Conservation (phyloP, 192 early-diverging fungal species). For the Gamsiella multidivaricata region DNA sequence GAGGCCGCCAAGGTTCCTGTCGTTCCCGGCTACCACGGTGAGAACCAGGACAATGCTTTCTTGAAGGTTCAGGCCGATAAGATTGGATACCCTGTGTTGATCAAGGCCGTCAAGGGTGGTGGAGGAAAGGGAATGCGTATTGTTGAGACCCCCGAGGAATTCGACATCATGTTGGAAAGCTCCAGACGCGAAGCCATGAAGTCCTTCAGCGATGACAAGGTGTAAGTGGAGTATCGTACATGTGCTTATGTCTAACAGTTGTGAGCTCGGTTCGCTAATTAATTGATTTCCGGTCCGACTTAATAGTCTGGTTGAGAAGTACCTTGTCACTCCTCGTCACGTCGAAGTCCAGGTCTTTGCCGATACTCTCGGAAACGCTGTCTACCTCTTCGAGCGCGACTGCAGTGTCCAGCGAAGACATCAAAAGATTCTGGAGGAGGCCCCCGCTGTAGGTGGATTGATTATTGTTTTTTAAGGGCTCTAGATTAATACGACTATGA, state of each 20-base stretch:
- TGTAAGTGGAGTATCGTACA: conserved; percentile 56
- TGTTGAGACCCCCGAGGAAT: conserved; percentile 79
- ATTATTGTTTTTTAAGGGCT: not conserved
- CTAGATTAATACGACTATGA: not conserved
- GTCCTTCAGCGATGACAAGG: conserved; percentile 90
- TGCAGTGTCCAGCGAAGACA: conserved; percentile 95
- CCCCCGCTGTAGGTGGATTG: conserved; percentile 72
- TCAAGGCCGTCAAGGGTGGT: conserved; percentile 97
- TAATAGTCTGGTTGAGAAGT: conserved; percentile 85
- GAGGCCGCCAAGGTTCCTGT: conserved; percentile 87
- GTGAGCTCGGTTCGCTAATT: too few relatives aligned
- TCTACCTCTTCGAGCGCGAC: conserved; percentile 96
- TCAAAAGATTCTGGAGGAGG: conserved; percentile 97
- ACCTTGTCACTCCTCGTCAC: conserved; percentile 87
- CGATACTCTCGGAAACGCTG: conserved; percentile 86
- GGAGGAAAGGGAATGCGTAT: conserved; percentile 99
- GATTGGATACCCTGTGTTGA: conserved; percentile 96
- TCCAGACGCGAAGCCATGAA: conserved; percentile 88
- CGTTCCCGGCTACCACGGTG: conserved; percentile 95
- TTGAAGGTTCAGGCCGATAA: conserved; percentile 77
- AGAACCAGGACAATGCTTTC: conserved; percentile 79
- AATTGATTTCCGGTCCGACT: not conserved
- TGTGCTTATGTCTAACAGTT: not conserved
- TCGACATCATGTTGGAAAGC: conserved; percentile 87
- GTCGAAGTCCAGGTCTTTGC: conserved; percentile 98